phyloP scores from a whole-genome alignment of 129 eudicot genomes.

The Flaveria sonorensis region DNA sequence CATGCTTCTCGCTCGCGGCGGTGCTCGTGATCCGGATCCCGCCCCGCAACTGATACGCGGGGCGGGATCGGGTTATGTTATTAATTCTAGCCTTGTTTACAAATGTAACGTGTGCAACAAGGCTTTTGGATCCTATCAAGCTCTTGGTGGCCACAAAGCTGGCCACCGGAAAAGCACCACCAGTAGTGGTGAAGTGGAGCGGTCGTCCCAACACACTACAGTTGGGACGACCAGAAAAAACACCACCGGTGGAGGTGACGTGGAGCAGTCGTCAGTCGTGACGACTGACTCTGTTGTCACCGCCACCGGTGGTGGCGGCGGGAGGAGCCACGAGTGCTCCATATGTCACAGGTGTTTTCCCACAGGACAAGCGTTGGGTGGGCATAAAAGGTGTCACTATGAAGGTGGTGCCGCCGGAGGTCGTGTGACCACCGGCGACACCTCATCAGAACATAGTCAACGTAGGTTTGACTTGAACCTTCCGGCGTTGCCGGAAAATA shows the following conservation, averaged over 20 bases:
- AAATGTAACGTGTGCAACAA: conserved; percentile 71
- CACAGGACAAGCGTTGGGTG: conserved; percentile 95
- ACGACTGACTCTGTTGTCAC: conserved; percentile 31
- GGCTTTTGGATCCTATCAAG: conserved; percentile 81
- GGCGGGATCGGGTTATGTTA: neutral
- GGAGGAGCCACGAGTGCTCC: conserved; percentile 77
- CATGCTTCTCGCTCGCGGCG: conserved; percentile 45
- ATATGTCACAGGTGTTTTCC: conserved; percentile 80
- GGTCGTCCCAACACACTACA: conserved; percentile 10
- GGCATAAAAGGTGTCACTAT: conserved; percentile 91
- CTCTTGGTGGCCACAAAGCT: conserved; percentile 93
- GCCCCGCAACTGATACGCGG: neutral
- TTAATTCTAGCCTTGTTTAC: conserved; percentile 25
- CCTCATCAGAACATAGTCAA: conserved; percentile 40
- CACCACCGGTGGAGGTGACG: conserved; percentile 38
- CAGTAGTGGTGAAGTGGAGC: conserved; percentile 39
- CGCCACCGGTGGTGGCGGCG: conserved; percentile 18
- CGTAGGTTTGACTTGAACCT: conserved; percentile 54
- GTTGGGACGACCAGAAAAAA: conserved; percentile 44
- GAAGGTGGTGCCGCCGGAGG: conserved; percentile 52
- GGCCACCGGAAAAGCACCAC: conserved; percentile 63
- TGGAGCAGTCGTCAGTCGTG: conserved; percentile 27
- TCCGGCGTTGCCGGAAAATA: conserved; percentile 50
- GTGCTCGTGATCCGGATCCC: neutral
- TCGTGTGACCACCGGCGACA: conserved; percentile 33